These are phyloP conservation scores for Taxawa tesnikishii DNA, from an alignment of 2,329 filamentous ascomycete genomes.

Conservation along the genomic window DNA sequence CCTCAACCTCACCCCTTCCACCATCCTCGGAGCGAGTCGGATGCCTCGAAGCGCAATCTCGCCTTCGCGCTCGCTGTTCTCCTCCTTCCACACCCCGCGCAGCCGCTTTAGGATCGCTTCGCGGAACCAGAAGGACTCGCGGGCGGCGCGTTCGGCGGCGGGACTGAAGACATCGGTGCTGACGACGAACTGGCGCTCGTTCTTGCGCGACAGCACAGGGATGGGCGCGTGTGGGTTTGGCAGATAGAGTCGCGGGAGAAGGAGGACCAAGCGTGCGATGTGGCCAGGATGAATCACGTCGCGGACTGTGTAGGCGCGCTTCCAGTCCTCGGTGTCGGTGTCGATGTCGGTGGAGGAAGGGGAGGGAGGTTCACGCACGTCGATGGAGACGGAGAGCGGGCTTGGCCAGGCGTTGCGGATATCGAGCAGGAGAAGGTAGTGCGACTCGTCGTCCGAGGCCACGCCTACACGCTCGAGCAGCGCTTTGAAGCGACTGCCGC, in stretches of 20 bases:
- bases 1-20: constrained; percentile 70
- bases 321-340: constrained; percentile 8
- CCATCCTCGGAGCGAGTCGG: constrained; percentile 62
- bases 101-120: constrained; percentile 65
- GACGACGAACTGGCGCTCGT: constrained; percentile 87
- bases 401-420: constrained; percentile 84
- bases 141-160: constrained; percentile 61
- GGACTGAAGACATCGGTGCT: constrained; percentile 67
- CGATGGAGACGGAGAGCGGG: constrained; percentile 55
- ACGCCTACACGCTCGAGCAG: constrained; percentile 30
- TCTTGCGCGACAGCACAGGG: constrained; percentile 65
- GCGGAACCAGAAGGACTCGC: constrained; percentile 86
- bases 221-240: constrained; percentile 67
- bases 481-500: constrained; percentile 28
- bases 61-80: constrained; percentile 47
- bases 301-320: constrained; percentile 20
- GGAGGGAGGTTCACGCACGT: constrained; percentile 19
- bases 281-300: constrained; percentile 44
- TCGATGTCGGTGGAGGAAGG: constrained; percentile 1
- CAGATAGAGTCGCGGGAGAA: constrained; percentile 63
- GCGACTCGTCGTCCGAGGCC: constrained; percentile 40
- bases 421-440: constrained; percentile 72
- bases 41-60: constrained; percentile 66
- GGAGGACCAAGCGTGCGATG: constrained; percentile 62
- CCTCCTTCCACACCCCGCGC: constrained; percentile 58